These are phyloP conservation scores for Hyphopichia burtonii DNA, from an alignment of 1,139 yeast species.

Conservation along the genomic window DNA sequence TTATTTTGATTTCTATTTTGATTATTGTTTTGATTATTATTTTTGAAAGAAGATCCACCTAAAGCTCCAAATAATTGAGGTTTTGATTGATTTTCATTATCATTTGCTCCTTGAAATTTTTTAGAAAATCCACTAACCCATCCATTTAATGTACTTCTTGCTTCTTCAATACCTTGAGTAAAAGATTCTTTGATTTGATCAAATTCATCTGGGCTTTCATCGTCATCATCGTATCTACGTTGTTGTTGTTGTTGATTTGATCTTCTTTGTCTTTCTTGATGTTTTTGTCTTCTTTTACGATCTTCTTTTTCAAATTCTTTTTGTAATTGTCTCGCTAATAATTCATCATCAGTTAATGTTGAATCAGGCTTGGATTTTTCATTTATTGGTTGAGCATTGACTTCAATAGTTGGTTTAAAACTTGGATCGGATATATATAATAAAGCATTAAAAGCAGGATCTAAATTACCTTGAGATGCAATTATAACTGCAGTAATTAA, in stretches of 20 bases:
- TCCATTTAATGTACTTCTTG: constrained; percentile 71
- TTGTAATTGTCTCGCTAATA: constrained; percentile 78
- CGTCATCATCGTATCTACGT: constrained; percentile 35
- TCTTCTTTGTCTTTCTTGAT: constrained; percentile 15
- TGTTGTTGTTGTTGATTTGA: constrained; percentile 16
- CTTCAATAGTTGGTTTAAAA: constrained; percentile 61
- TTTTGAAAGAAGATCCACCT: constrained; percentile 43
- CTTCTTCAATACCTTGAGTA: constrained; percentile 79
- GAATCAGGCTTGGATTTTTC: constrained; percentile 6
- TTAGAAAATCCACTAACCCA: constrained; percentile 80
- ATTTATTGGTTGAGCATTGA: constrained; percentile 19
- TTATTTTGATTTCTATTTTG: constrained; percentile 28
- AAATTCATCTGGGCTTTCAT: constrained; percentile 62
- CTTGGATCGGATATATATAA: constrained; percentile 78
- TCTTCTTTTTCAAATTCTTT: constrained; percentile 60
- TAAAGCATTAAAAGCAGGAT: constrained; percentile 86
- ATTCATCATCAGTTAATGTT: constrained; percentile 61
- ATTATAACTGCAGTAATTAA: constrained; percentile 75
- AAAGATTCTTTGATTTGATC: constrained; percentile 71
- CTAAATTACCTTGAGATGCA: constrained; percentile 79
- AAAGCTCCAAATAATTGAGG: constrained; percentile 48
- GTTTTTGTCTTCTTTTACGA: constrained; percentile 26
- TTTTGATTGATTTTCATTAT: constrained; percentile 8
- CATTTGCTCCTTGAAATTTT: constrained; percentile 31
- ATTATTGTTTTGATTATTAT: constrained; percentile 7